Conservation (phyloP, 2,329 filamentous ascomycete genomes). For the Arthrobotrys sinensis region DNA sequence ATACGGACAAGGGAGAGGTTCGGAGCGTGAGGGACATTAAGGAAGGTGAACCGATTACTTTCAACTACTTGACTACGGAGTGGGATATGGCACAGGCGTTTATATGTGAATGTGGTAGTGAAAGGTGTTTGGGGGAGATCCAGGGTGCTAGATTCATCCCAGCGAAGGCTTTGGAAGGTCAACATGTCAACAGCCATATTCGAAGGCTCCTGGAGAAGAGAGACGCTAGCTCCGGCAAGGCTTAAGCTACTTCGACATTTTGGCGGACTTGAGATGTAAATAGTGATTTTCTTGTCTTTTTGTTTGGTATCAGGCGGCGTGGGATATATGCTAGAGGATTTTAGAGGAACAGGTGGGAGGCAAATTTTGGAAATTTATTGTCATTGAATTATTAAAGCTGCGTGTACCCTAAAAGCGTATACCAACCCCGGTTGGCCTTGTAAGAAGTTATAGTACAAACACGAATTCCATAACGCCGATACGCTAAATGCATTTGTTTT, state of each 20-base stretch:
- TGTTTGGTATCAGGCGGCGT: constrained; percentile 1
- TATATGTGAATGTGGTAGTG: constrained; percentile 75
- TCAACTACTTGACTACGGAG: constrained; percentile 83
- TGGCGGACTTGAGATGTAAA: constrained; percentile 6
- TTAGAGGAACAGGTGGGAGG: constrained; percentile 14
- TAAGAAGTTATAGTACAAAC: constrained; percentile 8
- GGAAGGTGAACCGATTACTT: constrained; percentile 75
- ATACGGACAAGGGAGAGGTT: constrained; percentile 73
- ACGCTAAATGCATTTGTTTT: neutral
- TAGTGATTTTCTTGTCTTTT: neutral
- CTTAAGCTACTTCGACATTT: neutral
- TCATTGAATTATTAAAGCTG: constrained; percentile 8
- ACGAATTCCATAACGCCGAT: constrained; percentile 5
- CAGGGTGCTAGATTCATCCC: constrained; percentile 76
- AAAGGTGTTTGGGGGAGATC: constrained; percentile 75
- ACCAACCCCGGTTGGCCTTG: neutral
- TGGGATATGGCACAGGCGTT: constrained; percentile 83
- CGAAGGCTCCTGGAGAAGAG: constrained; percentile 72
- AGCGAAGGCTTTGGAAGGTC: constrained; percentile 71
- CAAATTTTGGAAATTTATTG: constrained; percentile 1
- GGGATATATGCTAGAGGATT: neutral
- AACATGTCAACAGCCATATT: constrained; percentile 77
- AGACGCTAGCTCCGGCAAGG: constrained; percentile 26
- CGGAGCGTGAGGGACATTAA: constrained; percentile 74
- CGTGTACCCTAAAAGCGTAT: neutral